Percentiles rank a stretch among this genome's conserved stretches.
phyloP scores from a whole-genome alignment of 495 filamentous ascomycete genomes.

The Chaetomium fimeti region DNA sequence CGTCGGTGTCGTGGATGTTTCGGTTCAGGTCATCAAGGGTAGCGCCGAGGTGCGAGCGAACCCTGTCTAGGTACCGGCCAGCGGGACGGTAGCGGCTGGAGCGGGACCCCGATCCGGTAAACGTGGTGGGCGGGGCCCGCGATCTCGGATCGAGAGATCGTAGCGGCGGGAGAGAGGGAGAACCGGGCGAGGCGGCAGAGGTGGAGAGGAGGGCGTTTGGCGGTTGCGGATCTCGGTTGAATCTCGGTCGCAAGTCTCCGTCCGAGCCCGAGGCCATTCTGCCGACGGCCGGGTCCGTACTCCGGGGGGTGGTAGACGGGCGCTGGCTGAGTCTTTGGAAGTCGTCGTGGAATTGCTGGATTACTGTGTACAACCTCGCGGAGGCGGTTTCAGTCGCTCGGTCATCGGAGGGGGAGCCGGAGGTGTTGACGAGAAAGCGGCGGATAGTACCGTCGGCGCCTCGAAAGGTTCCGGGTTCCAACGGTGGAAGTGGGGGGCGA shows the following conservation, averaged over 20 bases:
- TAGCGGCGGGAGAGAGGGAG: conserved; percentile 43
- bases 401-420: conserved; percentile 39
- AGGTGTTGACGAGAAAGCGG: conserved; percentile 8
- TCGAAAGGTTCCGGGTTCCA: conserved; percentile 40
- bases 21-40: conserved; percentile 30
- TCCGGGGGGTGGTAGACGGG: neutral
- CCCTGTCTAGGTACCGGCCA: conserved; percentile 35
- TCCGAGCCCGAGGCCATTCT: conserved; percentile 44
- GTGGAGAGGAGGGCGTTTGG: conserved; percentile 28
- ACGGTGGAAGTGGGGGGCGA: conserved; percentile 31
- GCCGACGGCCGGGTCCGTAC: conserved; percentile 22
- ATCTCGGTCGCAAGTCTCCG: conserved; percentile 38
- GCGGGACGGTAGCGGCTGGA: conserved; percentile 35
- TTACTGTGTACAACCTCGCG: conserved; percentile 45
- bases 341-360: conserved; percentile 44
- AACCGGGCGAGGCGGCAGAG: conserved; percentile 26
- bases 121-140: conserved; percentile 32
- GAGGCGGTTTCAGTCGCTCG: conserved; percentile 40
- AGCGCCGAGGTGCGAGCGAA: conserved; percentile 23
- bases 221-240: conserved; percentile 39
- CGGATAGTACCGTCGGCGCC: conserved; percentile 44
- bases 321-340: conserved; percentile 23
- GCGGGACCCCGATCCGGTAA: conserved; percentile 23
- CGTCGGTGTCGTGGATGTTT: conserved; percentile 44
- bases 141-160: conserved; percentile 39